Percentiles rank a stretch among this genome's conserved stretches.
These are phyloP conservation scores for Diversispora eburnea DNA, from an alignment of 192 early-diverging fungal genomes.

Conservation along the genomic window DNA sequence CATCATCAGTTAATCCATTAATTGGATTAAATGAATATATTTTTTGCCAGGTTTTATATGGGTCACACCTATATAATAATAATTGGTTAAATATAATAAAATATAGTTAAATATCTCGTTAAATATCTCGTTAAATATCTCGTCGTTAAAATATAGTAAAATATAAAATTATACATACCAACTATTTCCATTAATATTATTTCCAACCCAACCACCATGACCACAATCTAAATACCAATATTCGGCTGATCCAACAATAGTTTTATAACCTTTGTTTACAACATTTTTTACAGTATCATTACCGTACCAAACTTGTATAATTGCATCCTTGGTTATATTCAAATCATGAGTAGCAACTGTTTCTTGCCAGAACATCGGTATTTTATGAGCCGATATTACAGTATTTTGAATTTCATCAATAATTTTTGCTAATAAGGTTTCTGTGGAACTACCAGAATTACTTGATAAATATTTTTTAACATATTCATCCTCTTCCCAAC, in stretches of 20 bases:
- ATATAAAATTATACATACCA: conserved; percentile 24
- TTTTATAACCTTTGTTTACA: conserved; percentile 61
- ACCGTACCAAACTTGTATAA: conserved; percentile 71
- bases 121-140: too few relatives aligned
- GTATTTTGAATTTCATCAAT: conserved; percentile 47
- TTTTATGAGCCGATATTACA: conserved; percentile 45
- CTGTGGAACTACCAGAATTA: conserved; percentile 25
- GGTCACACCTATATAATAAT: conserved; percentile 50
- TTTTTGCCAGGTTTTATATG: conserved; percentile 72
- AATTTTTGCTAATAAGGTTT: conserved; percentile 40
- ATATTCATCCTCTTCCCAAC: conserved; percentile 54
- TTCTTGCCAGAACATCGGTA: conserved; percentile 79
- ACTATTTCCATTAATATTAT: conserved; percentile 35
- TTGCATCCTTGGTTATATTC: conserved; percentile 54
- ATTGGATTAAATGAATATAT: conserved; percentile 68
- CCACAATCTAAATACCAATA: conserved; percentile 81
- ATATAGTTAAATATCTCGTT: too few relatives aligned
- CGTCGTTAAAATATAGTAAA: too few relatives aligned
- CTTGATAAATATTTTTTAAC: conserved; percentile 31
- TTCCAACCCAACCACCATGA: conserved; percentile 63
- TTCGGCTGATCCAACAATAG: conserved; percentile 60
- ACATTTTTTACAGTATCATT: conserved; percentile 53
- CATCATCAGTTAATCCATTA: conserved; percentile 45
- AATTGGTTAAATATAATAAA: too few relatives aligned
- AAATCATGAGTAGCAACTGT: conserved; percentile 54